phyloP scores from a whole-genome alignment of 1,139 yeast genomes.

The Komagataea norvegica region DNA sequence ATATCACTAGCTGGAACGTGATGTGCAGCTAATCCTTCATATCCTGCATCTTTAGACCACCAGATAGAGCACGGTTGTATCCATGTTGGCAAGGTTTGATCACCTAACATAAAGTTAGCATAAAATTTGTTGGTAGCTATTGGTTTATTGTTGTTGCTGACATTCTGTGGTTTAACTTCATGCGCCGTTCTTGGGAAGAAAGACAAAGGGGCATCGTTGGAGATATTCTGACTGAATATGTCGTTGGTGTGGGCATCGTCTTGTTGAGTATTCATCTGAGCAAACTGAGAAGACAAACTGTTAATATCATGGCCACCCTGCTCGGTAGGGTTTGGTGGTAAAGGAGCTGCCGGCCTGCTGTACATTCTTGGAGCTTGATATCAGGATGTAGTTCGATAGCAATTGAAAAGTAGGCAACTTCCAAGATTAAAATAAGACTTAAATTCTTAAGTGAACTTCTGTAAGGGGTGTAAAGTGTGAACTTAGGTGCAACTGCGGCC shows the following conservation, averaged over 20 bases:
- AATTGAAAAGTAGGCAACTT: slow-evolving; percentile 1
- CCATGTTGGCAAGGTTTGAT: slow-evolving; percentile 63
- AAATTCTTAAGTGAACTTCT: too few species aligned
- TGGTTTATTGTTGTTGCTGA: slow-evolving; percentile 39
- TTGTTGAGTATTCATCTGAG: slow-evolving; percentile 15
- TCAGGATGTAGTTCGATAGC: slow-evolving; percentile 3
- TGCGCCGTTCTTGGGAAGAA: slow-evolving; percentile 44
- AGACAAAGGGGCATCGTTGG: slow-evolving; percentile 43
- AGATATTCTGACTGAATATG: slow-evolving; percentile 31
- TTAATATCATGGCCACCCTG: slow-evolving; percentile 4
- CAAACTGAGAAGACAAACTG: slow-evolving; percentile 13
- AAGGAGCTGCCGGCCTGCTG: slow-evolving; percentile 28
- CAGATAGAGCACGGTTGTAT: slow-evolving; percentile 82
- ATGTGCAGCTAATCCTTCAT: slow-evolving; percentile 59
- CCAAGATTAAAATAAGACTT: slow-evolving; percentile 5
- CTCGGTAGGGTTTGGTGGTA: too few species aligned
- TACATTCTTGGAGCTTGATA: slow-evolving; percentile 17
- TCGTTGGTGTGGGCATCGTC: slow-evolving; percentile 19
- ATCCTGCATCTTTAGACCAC: slow-evolving; percentile 42
- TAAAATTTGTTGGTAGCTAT: slow-evolving; percentile 81
- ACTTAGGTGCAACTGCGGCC: neutral
- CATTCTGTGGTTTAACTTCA: slow-evolving; percentile 44
- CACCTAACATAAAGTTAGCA: slow-evolving; percentile 66
- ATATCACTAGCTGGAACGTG: slow-evolving; percentile 55
- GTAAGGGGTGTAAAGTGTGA: too few species aligned